Evolutionary conservation across 1,284 basidiomycete genomes (phyloP).

Genomic region (Microbotryomycetes sp.): DNA sequence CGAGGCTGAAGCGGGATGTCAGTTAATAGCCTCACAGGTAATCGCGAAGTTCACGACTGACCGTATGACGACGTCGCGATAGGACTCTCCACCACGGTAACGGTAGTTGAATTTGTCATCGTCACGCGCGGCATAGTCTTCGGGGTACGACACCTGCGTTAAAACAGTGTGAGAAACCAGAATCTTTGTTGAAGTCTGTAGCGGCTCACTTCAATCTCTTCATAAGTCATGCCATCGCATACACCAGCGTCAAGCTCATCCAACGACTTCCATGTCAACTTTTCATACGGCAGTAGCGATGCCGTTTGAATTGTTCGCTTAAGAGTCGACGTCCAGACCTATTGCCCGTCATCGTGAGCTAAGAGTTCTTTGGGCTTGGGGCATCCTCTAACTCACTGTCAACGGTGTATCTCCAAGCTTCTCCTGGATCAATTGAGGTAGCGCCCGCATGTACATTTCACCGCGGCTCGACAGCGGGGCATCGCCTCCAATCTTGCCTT

Average conservation of each 20-base stretch:
- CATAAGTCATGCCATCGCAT: slow-evolving; percentile 99
- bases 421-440: slow-evolving; percentile 80
- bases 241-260: slow-evolving; percentile 98
- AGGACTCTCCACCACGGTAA: slow-evolving; percentile 84
- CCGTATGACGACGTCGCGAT: slow-evolving; percentile 57
- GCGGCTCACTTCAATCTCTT: slow-evolving; percentile 88
- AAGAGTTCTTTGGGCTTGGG: neutral
- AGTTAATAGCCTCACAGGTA: neutral
- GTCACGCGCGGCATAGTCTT: slow-evolving; percentile 97
- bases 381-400: slow-evolving; percentile 53
- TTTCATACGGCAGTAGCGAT: slow-evolving; percentile 70
- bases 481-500: slow-evolving; percentile 96
- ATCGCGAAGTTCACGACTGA: neutral
- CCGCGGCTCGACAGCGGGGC: slow-evolving; percentile 78
- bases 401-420: slow-evolving; percentile 83
- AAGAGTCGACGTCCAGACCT: slow-evolving; percentile 96
- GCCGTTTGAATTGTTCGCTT: slow-evolving; percentile 89
- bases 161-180: neutral
- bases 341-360: neutral
- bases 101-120: slow-evolving; percentile 99
- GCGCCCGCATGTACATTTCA: slow-evolving; percentile 71
- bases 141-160: slow-evolving; percentile 77
- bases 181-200: neutral
- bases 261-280: slow-evolving; percentile 96
- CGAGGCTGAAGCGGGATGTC: slow-evolving; percentile 78